phyloP scores from a whole-genome alignment of 2,329 filamentous ascomycete genomes.

The Septoria linicola region DNA sequence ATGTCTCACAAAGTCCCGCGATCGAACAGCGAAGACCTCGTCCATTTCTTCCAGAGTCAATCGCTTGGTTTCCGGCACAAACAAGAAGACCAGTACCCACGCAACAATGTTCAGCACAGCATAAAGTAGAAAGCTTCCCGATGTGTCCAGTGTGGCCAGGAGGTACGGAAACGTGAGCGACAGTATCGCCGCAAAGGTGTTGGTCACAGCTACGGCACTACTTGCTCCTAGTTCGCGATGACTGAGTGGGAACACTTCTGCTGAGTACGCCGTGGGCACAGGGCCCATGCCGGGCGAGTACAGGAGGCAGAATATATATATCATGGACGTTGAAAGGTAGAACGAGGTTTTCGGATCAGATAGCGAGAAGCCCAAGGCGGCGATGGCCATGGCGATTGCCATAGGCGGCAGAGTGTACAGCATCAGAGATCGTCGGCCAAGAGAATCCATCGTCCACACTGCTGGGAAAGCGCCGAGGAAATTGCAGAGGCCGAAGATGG shows the following conservation, averaged over 20 bases:
- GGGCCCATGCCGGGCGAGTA: conserved; percentile 49
- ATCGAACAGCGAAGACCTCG: conserved; percentile 47
- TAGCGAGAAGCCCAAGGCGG: conserved; percentile 43
- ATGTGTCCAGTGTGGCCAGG: conserved; percentile 49
- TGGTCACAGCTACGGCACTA: conserved; percentile 58
- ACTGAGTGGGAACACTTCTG: conserved; percentile 48
- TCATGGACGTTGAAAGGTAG: conserved; percentile 37
- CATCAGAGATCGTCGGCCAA: conserved; percentile 41
- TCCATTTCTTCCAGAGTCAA: conserved; percentile 50
- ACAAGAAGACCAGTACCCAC: conserved; percentile 50
- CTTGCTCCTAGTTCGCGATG: conserved; percentile 46
- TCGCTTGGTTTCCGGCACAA: conserved; percentile 49
- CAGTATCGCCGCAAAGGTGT: conserved; percentile 43
- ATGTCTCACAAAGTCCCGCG: too few relatives aligned
- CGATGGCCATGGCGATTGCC: conserved; percentile 28
- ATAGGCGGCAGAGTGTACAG: conserved; percentile 34
- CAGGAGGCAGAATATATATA: conserved; percentile 55
- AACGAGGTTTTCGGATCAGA: conserved; percentile 10
- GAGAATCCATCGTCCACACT: conserved; percentile 47
- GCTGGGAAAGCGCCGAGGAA: conserved; percentile 47
- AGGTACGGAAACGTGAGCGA: conserved; percentile 49
- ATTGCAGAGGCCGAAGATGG: conserved; percentile 47
- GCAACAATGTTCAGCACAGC: conserved; percentile 56
- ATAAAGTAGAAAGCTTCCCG: conserved; percentile 57
- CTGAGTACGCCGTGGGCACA: conserved; percentile 43